Conservation (phyloP, 2,329 filamentous ascomycete species). For the Colletotrichum sp. region DNA sequence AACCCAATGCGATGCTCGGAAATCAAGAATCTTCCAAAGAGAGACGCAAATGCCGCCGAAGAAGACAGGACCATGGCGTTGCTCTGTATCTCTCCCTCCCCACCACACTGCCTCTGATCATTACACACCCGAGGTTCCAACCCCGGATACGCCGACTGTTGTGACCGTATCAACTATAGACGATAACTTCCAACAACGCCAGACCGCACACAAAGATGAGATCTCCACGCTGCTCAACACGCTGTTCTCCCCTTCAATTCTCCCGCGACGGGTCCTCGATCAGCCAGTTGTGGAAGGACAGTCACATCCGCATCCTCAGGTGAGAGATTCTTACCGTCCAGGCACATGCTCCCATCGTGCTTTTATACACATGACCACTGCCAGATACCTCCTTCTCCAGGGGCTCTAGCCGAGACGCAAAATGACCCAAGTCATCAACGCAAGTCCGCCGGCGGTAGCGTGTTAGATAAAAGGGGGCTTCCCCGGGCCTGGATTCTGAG, state of each 20-base stretch:
- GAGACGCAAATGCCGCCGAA: neutral
- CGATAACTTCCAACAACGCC: neutral
- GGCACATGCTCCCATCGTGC: too few relatives aligned
- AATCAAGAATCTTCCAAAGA: neutral
- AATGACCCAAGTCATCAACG: neutral
- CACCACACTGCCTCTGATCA: neutral
- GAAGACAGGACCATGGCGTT: neutral
- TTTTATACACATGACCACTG: fast-evolving
- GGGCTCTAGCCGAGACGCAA: neutral
- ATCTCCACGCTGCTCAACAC: neutral
- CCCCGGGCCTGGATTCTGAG: neutral
- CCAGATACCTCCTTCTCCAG: neutral
- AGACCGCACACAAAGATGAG: neutral
- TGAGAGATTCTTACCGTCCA: too few relatives aligned
- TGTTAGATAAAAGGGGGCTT: fast-evolving
- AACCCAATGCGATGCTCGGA: neutral
- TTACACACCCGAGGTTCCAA: neutral
- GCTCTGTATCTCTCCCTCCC: neutral
- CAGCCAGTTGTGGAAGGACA: too few relatives aligned
- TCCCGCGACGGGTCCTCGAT: neutral
- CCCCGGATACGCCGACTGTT: neutral
- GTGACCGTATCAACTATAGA: neutral
- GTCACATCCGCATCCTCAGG: too few relatives aligned
- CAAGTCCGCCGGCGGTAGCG: neutral
- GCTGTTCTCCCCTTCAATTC: fast-evolving